Conservation (phyloP, 352 stramenopile genomes). For the Pythium brassicae region DNA sequence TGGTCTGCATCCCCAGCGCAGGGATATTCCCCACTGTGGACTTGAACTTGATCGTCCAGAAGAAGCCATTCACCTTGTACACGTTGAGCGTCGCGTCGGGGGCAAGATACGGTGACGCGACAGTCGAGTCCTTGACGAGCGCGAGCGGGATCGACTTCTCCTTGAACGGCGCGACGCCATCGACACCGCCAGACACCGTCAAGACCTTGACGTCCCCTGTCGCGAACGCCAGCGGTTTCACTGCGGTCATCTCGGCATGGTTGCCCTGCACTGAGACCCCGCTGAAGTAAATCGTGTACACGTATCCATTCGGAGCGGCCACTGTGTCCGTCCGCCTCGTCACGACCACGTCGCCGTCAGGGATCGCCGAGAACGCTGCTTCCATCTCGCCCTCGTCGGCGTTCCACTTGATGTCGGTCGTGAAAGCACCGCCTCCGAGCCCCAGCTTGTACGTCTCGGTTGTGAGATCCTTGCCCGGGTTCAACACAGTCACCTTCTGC, state of each 20-base stretch:
- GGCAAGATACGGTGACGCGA: conserved; percentile 29
- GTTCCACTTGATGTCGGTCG: conserved; percentile 51
- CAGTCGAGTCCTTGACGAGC: conserved; percentile 17
- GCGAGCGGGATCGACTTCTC: conserved; percentile 53
- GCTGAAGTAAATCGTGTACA: conserved; percentile 79
- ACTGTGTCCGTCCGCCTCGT: conserved; percentile 38
- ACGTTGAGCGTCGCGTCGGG: conserved; percentile 32
- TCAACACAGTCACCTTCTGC: conserved; percentile 49
- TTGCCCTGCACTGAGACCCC: conserved; percentile 37
- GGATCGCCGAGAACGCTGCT: conserved; percentile 16
- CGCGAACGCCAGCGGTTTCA: conserved; percentile 21
- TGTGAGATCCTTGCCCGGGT: conserved; percentile 34
- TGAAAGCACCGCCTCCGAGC: conserved; percentile 19
- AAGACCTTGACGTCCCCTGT: conserved; percentile 26
- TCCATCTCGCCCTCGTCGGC: conserved; percentile 43
- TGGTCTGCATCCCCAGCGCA: conserved; percentile 27
- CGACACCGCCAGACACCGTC: conserved; percentile 26
- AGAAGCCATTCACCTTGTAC: conserved; percentile 75
- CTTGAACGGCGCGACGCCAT: conserved; percentile 23
- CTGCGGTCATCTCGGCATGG: conserved; percentile 21
- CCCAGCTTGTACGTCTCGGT: conserved; percentile 38
- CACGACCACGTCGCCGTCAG: conserved; percentile 41
- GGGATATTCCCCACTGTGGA: conserved; percentile 69
- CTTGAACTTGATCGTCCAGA: conserved; percentile 81
- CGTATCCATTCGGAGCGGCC: conserved; percentile 43